Evolutionary conservation across 2,329 filamentous ascomycete species (phyloP).

Genomic region (Claviceps africana): DNA sequence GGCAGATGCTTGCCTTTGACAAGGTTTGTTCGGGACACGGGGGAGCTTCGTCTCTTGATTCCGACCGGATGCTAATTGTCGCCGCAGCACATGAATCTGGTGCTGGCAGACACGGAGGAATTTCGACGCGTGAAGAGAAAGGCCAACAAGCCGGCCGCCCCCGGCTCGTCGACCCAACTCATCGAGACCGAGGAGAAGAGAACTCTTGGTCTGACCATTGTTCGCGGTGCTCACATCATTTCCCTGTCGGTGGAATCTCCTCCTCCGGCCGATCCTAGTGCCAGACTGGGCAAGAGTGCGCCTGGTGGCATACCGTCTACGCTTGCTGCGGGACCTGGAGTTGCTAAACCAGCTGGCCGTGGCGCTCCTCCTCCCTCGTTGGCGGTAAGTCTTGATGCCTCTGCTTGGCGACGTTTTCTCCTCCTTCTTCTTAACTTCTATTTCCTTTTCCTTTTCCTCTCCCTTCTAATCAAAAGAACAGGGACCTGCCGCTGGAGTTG

Average conservation of each 20-base stretch:
- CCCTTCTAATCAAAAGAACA: conserved; percentile 17
- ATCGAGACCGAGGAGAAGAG: conserved; percentile 93
- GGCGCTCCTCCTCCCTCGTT: conserved; percentile 62
- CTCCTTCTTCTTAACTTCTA: too few species aligned
- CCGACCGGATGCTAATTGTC: not conserved
- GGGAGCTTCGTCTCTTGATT: not conserved
- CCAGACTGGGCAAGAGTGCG: conserved; percentile 67
- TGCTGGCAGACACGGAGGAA: conserved; percentile 96
- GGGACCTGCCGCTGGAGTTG: conserved; percentile 78
- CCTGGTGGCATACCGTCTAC: conserved; percentile 55
- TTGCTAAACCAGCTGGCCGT: conserved; percentile 80
- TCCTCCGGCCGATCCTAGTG: conserved; percentile 82
- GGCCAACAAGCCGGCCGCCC: conserved; percentile 56
- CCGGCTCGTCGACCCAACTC: conserved; percentile 46
- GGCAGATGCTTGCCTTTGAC: conserved; percentile 96
- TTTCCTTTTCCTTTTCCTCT: too few species aligned
- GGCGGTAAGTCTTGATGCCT: conserved; percentile 38
- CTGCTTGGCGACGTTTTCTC: not conserved
- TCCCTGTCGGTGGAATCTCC: conserved; percentile 92
- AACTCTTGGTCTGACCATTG: conserved; percentile 86
- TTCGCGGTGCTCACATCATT: conserved; percentile 88
- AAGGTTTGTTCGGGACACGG: conserved; percentile 46
- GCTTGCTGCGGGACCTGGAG: conserved; percentile 71
- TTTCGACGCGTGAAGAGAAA: conserved; percentile 85
- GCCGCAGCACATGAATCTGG: conserved; percentile 89